phyloP scores from a whole-genome alignment of 768 basidiomycete species.

The Hebeloma cylindrosporum region DNA sequence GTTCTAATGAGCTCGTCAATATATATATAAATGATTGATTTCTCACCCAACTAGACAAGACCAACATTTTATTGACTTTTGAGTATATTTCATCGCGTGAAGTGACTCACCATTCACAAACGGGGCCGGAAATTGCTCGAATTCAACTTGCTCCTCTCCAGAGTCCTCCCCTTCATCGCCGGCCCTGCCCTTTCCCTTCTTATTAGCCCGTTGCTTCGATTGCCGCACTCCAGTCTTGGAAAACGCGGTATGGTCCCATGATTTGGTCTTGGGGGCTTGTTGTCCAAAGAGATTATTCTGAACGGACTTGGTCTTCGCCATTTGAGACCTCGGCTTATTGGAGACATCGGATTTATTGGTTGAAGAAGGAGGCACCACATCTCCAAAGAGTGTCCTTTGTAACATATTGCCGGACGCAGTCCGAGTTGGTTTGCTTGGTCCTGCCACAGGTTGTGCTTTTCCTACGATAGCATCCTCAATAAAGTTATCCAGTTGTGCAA shows the following conservation, averaged over 20 bases:
- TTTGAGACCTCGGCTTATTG: constrained; percentile 34
- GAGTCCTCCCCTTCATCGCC: constrained; percentile 49
- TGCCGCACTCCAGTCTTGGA: constrained; percentile 71
- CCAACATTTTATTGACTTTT: neutral
- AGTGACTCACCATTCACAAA: constrained; percentile 59
- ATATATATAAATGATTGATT: neutral
- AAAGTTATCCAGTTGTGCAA: constrained; percentile 53
- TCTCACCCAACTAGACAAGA: constrained; percentile 52
- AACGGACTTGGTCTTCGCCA: constrained; percentile 44
- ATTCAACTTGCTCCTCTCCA: constrained; percentile 61
- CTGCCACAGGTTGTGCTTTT: constrained; percentile 41
- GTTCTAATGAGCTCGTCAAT: neutral
- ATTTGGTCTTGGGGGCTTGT: constrained; percentile 67
- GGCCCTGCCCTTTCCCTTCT: constrained; percentile 47
- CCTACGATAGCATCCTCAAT: constrained; percentile 48
- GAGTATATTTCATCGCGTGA: neutral
- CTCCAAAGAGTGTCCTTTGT: constrained; percentile 72
- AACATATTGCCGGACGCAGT: constrained; percentile 39
- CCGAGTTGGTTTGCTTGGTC: constrained; percentile 34
- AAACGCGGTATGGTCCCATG: constrained; percentile 90
- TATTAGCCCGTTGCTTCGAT: constrained; percentile 51
- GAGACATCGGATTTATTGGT: constrained; percentile 31
- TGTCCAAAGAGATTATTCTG: constrained; percentile 49
- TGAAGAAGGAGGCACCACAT: constrained; percentile 40
- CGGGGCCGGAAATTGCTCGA: constrained; percentile 86